Base-by-base conservation (phyloP, 1,284 basidiomycete species). In the Cryptococcus sp. region DNA sequence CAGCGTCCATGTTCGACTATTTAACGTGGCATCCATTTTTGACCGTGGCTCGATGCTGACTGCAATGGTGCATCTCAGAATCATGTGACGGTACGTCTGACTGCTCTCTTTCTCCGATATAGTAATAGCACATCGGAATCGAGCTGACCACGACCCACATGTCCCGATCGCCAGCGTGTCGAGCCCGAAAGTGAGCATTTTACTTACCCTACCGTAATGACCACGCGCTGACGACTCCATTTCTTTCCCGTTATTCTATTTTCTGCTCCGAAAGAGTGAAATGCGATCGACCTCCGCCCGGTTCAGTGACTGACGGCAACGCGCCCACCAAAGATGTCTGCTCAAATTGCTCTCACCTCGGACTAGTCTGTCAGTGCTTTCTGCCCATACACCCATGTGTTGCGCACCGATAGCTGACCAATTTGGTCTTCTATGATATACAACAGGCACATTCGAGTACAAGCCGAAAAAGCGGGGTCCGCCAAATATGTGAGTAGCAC, bases 391-490 rank as follows among this genome's bases (percentile, higher is more conserved):
- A 7, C 8, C 13, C 29, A 34, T 2, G 8, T 34, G 29, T 10
- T 10, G 8, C 8, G 29, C 29, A 34, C 8, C 8, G 29, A 13
- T 34, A 10, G 29, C 29, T 34, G 29, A 34, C 8, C 29, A 13
- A 13, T 34, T 13, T 34, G 8, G 29, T 34, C 29, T 13, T 34
- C 13, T 29, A 13, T 20, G 8, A 19, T 7, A 7, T 25, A 5
- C n/a, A 15, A 6, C 52, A 76, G 74, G 74, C 75, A 92, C 89
- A 0, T 93, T 92, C 68, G 88, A 92, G 68, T 93, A 93, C 74
- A 89, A 89, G 76, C 91, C 91, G 17, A 92, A 91, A 82, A 93
- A 93, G 77, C 82, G 91, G 57, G 91, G 91, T 0, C 91, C 91
- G 4, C 91, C 90, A 1, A 93, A 93, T 76, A 81, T 92, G 89